Conservation (phyloP, 495 filamentous ascomycete genomes). For the Hypoxylon perforatum region DNA sequence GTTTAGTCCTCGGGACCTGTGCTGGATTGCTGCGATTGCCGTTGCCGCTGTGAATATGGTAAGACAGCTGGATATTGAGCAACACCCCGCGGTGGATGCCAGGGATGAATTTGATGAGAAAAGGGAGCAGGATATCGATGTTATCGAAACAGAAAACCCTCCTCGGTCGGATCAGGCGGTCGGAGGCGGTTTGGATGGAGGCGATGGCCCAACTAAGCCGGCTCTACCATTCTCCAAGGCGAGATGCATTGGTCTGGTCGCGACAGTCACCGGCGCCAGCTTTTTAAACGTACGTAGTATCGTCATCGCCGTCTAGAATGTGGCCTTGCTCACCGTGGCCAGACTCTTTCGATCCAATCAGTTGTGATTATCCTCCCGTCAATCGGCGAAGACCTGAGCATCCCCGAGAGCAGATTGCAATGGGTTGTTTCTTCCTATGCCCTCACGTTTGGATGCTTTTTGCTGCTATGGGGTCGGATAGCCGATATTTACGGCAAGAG, state of each 20-base stretch:
- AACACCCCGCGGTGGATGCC: conserved; percentile 6
- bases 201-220: conserved; percentile 23
- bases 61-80: conserved; percentile 21
- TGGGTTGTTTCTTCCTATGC: conserved; percentile 72
- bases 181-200: conserved; percentile 24
- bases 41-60: conserved; percentile 22
- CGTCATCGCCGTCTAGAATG: not conserved
- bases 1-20: conserved; percentile 1
- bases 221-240: conserved; percentile 56
- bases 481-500: conserved; percentile 81
- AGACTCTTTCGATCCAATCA: conserved; percentile 69
- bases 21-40: conserved; percentile 8
- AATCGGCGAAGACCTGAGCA: conserved; percentile 63
- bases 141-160: conserved; percentile 17
- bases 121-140: conserved; percentile 17
- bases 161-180: conserved; percentile 6
- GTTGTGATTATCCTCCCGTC: conserved; percentile 71
- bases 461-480: conserved; percentile 78
- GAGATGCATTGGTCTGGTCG: conserved; percentile 58
- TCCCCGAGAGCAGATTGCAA: conserved; percentile 67
- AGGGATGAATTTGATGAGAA: conserved; percentile 18
- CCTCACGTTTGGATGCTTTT: conserved; percentile 75
- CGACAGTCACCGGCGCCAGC: conserved; percentile 63
- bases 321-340: conserved; percentile 5
- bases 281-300: conserved; percentile 62